A percentile compares a stretch with the other conserved stretches of the same genome.
These are phyloP conservation scores for Neofusicoccum cordaticola DNA, from an alignment of 2,329 filamentous ascomycete species.

Conservation along the genomic window DNA sequence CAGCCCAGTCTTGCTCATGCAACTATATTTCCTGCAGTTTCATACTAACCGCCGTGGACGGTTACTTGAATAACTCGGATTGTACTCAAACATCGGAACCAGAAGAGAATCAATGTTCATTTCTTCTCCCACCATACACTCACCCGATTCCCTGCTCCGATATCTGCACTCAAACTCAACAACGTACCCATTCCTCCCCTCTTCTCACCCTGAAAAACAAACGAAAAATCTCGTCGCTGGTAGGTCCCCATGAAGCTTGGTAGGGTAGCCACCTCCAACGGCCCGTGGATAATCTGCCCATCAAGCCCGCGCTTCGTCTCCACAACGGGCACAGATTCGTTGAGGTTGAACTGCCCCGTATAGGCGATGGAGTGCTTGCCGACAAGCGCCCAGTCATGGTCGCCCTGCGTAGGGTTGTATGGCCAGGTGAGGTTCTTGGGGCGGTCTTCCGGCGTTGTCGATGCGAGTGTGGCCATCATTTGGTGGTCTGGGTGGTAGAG, in stretches of 20 bases:
- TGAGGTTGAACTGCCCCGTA: slow-evolving; percentile 23
- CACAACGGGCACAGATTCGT: not conserved
- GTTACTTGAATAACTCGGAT: no score
- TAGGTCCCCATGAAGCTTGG: not conserved
- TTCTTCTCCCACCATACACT: slow-evolving; percentile 1
- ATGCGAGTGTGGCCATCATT: slow-evolving; percentile 30
- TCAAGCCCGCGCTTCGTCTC: not conserved
- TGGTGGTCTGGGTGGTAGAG: slow-evolving; percentile 27
- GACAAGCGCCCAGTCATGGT: slow-evolving; percentile 29
- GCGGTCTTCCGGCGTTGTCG: slow-evolving; percentile 25
- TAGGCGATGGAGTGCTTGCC: slow-evolving; percentile 30
- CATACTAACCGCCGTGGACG: no score
- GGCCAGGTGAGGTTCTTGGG: slow-evolving; percentile 26
- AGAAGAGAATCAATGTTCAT: not conserved
- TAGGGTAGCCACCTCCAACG: not conserved
- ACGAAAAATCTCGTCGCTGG: not conserved
- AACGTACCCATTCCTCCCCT: not conserved
- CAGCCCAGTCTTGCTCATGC: no score
- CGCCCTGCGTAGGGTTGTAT: slow-evolving; percentile 22
- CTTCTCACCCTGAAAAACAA: not conserved
- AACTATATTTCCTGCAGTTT: no score
- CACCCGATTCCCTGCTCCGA: not conserved
- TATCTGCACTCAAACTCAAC: not conserved
- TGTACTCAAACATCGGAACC: no score
- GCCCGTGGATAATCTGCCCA: not conserved